Evolutionary conservation across 202 grass and related monocot genomes (phyloP).

Genomic region (Zoysia matrella): DNA sequence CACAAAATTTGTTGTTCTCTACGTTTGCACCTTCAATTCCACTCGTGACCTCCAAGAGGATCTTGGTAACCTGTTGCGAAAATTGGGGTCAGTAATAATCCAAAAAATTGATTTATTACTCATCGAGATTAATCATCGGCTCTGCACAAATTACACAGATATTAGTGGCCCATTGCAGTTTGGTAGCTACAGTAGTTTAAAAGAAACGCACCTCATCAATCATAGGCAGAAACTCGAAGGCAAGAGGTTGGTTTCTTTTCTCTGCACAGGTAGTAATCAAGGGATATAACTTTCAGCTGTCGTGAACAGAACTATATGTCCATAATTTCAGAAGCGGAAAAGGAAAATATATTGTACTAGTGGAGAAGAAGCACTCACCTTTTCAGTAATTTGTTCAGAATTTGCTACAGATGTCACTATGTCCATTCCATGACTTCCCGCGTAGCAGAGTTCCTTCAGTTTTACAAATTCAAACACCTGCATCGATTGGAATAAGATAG

Average conservation of each 20-base stretch:
- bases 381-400: slow-evolving; percentile 45
- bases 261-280: slow-evolving; percentile 41
- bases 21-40: slow-evolving; percentile 14
- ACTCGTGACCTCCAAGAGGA: not conserved
- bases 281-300: not conserved
- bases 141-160: not conserved
- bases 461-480: slow-evolving; percentile 91
- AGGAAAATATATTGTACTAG: not conserved
- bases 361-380: slow-evolving; percentile 34
- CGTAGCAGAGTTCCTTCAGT: slow-evolving; percentile 82
- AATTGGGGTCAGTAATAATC: not conserved
- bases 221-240: slow-evolving; percentile 84
- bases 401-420: slow-evolving; percentile 63
- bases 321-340: not conserved
- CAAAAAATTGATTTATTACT: not conserved
- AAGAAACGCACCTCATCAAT: slow-evolving; percentile 80
- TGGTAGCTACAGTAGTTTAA: not conserved
- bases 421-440: slow-evolving; percentile 94
- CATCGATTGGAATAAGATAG: not conserved
- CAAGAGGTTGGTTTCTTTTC: slow-evolving; percentile 68
- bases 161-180: not conserved
- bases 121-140: not conserved
- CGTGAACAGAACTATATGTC: not conserved
- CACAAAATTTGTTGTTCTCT: slow-evolving; percentile 94
- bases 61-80: slow-evolving; percentile 69